phyloP scores from a whole-genome alignment of 2,329 filamentous ascomycete genomes.

The Microdochium nivale region DNA sequence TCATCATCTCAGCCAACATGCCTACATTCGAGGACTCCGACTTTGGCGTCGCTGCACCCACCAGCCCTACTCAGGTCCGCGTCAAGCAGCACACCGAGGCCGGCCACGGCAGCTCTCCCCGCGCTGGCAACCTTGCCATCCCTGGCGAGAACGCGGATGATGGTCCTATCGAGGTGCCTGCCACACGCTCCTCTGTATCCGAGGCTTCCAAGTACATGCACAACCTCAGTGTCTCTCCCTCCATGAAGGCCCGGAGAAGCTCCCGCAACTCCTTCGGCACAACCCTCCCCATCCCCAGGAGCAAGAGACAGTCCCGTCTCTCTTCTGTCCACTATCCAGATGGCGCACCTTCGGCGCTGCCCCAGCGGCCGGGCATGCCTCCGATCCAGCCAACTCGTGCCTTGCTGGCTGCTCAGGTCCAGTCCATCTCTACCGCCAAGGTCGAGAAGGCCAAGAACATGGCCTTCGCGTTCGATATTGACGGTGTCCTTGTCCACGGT shows the following conservation, averaged over 20 bases:
- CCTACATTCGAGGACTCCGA: conserved; percentile 51
- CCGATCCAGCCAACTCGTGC: conserved; percentile 54
- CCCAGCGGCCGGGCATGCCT: conserved; percentile 46
- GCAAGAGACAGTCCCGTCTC: conserved; percentile 60
- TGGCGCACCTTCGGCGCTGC: conserved; percentile 33
- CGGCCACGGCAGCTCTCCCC: conserved; percentile 18
- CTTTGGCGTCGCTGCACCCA: conserved; percentile 30
- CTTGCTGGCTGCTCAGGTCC: conserved; percentile 61
- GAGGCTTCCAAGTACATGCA: conserved; percentile 66
- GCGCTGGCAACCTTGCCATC: conserved; percentile 24
- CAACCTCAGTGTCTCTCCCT: conserved; percentile 59
- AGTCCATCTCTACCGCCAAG: conserved; percentile 58
- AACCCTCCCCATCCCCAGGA: conserved; percentile 62
- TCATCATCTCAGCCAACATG: conserved; percentile 34
- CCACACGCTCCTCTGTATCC: conserved; percentile 58
- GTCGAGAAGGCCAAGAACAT: conserved; percentile 66
- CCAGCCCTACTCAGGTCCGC: not conserved
- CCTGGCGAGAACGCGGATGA: conserved; percentile 31
- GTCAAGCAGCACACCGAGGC: conserved; percentile 3
- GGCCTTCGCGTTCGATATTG: conserved; percentile 74
- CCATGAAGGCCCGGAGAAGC: conserved; percentile 56
- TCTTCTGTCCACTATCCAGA: conserved; percentile 44
- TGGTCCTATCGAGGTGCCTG: conserved; percentile 60
- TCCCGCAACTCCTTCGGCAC: conserved; percentile 72
- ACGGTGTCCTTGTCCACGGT: conserved; percentile 68